A percentile compares a stretch with the other conserved stretches of the same genome.
phyloP scores from a whole-genome alignment of 1,284 basidiomycete species.

The Xerocomus amazonicus region DNA sequence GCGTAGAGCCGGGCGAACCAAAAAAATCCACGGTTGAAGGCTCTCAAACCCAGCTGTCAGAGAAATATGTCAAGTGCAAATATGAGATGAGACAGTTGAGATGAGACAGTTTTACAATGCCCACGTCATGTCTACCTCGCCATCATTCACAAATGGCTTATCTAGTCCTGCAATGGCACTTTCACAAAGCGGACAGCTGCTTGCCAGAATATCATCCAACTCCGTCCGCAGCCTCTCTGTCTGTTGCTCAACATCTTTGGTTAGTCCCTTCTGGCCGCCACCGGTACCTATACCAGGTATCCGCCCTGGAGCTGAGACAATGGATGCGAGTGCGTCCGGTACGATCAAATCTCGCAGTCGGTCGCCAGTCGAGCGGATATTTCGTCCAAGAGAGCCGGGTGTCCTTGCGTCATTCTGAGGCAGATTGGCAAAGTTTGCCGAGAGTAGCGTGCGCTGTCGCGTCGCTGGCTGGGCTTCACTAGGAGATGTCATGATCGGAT shows the following conservation, averaged over 20 bases:
- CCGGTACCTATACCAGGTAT: constrained; percentile 55
- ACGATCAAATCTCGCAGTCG: constrained; percentile 85
- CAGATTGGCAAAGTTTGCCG: constrained; percentile 62
- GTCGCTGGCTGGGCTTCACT: constrained; percentile 42
- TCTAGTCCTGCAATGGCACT: constrained; percentile 82
- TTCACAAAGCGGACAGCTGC: constrained; percentile 89
- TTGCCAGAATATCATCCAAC: constrained; percentile 83
- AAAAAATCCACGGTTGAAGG: constrained; percentile 59
- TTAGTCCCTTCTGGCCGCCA: constrained; percentile 45
- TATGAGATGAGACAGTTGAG: neutral
- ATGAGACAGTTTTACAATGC: constrained; percentile 58
- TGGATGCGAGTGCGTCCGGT: constrained; percentile 81
- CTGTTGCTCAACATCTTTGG: constrained; percentile 56
- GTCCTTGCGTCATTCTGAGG: constrained; percentile 58
- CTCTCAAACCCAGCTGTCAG: neutral
- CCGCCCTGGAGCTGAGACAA: constrained; percentile 66
- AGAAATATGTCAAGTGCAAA: constrained; percentile 2
- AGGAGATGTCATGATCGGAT: constrained; percentile 34
- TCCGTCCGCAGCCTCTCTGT: constrained; percentile 71
- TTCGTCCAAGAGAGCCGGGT: constrained; percentile 68
- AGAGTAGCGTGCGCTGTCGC: constrained; percentile 64
- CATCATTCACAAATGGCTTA: constrained; percentile 78
- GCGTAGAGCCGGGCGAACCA: constrained; percentile 67
- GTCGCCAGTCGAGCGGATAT: constrained; percentile 85
- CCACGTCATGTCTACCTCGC: constrained; percentile 83